Percentiles rank a stretch among this genome's conserved stretches.
phyloP scores from a whole-genome alignment of 306 rosid genomes.

The Dryas alaskensis region DNA sequence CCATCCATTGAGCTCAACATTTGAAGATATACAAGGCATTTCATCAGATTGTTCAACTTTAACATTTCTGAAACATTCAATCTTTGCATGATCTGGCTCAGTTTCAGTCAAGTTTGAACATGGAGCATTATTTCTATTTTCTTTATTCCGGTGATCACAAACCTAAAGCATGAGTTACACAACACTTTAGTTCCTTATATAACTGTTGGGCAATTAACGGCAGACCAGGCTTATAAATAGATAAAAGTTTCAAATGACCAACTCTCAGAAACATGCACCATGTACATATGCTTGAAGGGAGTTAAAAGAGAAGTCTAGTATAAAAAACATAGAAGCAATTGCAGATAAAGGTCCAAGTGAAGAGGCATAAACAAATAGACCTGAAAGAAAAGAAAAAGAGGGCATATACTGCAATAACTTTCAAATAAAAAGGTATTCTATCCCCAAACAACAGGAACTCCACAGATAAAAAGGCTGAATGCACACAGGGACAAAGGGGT shows the following conservation, averaged over 20 bases:
- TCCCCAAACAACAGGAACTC: background rate
- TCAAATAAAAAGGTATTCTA: background rate
- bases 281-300: background rate
- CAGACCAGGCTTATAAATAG: background rate
- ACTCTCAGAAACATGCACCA: background rate
- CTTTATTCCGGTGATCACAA: conserved; percentile 58
- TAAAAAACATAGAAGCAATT: conserved; percentile 3
- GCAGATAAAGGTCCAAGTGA: background rate
- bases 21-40: conserved; percentile 50
- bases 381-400: no score
- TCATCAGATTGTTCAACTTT: conserved; percentile 49
- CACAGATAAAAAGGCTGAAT: background rate
- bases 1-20: conserved; percentile 56
- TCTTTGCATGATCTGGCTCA: conserved; percentile 43
- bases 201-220: conserved; percentile 19
- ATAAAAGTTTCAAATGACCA: background rate
- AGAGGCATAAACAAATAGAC: background rate
- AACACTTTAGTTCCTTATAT: conserved; percentile 28
- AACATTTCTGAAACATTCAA: conserved; percentile 52
- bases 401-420: background rate
- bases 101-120: conserved; percentile 40
- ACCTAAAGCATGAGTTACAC: conserved; percentile 50
- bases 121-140: conserved; percentile 40
- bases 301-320: background rate
- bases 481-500: background rate